Percentiles rank a stretch among this genome's conserved stretches.
These are phyloP conservation scores for Cyclotella cryptica DNA, from an alignment of 108 stramenopile genomes.

Conservation along the genomic window DNA sequence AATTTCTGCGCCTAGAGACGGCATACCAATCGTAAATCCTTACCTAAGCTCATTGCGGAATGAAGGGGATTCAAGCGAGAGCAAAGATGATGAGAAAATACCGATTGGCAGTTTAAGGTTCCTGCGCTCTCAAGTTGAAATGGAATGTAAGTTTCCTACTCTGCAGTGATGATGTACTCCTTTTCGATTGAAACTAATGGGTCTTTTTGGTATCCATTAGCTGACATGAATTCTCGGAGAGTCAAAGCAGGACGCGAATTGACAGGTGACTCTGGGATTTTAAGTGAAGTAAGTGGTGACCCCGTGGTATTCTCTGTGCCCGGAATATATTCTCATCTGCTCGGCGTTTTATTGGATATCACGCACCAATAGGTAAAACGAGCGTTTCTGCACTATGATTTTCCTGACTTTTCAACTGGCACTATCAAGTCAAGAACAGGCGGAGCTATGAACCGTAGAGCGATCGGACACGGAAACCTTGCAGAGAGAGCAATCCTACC, in stretches of 20 bases:
- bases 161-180: neutral
- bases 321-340: neutral
- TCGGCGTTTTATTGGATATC: neutral
- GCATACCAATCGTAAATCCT: slow-evolving; percentile 57
- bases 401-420: slow-evolving; percentile 82
- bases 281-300: slow-evolving; percentile 47
- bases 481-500: slow-evolving; percentile 91
- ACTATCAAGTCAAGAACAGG: slow-evolving; percentile 54
- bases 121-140: slow-evolving; percentile 59
- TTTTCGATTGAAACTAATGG: neutral
- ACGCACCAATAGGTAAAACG: slow-evolving; percentile 35
- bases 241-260: slow-evolving; percentile 64
- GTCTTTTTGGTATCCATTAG: neutral
- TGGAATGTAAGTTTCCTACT: slow-evolving; percentile 40
- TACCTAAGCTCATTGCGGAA: slow-evolving; percentile 17
- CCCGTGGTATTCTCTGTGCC: neutral
- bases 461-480: slow-evolving; percentile 82
- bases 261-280: slow-evolving; percentile 73
- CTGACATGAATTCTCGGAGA: slow-evolving; percentile 64
- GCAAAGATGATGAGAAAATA: slow-evolving; percentile 24
- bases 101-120: slow-evolving; percentile 72
- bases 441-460: slow-evolving; percentile 65
- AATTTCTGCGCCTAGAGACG: slow-evolving; percentile 70
- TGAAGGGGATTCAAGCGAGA: neutral
- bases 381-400: slow-evolving; percentile 89